phyloP scores from a whole-genome alignment of 768 basidiomycete species.

The Lactarius pseudohatsudake region DNA sequence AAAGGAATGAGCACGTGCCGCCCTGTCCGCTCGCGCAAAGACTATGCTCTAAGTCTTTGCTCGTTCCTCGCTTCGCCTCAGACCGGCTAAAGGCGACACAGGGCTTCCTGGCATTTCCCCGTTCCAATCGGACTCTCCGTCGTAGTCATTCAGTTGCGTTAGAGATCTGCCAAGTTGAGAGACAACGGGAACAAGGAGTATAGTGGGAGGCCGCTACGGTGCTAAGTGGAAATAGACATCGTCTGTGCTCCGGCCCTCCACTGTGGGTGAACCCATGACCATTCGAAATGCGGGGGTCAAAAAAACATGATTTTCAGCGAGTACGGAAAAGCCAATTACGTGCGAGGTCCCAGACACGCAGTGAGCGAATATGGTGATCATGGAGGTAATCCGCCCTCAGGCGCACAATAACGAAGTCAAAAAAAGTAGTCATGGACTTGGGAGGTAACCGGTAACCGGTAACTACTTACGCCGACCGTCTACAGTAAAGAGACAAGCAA shows the following conservation, averaged over 20 bases:
- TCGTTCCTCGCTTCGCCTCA: too few species aligned
- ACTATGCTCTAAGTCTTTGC: too few species aligned
- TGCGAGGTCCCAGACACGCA: neutral
- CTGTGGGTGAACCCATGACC: slow-evolving; percentile 1
- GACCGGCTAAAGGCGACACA: neutral
- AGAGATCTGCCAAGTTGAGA: neutral
- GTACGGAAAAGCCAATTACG: too few species aligned
- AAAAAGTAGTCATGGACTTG: too few species aligned
- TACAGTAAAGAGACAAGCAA: neutral
- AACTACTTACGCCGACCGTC: neutral
- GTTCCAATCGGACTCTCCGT: neutral
- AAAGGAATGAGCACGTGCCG: too few species aligned
- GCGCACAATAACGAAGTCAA: too few species aligned
- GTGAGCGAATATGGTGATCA: too few species aligned
- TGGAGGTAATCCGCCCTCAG: too few species aligned
- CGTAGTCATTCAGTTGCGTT: too few species aligned
- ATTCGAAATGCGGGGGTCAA: neutral
- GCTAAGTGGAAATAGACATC: neutral
- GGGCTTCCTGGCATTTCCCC: neutral
- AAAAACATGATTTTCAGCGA: neutral
- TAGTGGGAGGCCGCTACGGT: neutral
- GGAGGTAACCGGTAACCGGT: too few species aligned
- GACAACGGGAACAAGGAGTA: neutral
- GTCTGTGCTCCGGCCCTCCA: too few species aligned
- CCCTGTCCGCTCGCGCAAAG: too few species aligned